These are phyloP conservation scores for Magnusiomyces suaveolens DNA, from an alignment of 1,139 yeast species.

Conservation along the genomic window DNA sequence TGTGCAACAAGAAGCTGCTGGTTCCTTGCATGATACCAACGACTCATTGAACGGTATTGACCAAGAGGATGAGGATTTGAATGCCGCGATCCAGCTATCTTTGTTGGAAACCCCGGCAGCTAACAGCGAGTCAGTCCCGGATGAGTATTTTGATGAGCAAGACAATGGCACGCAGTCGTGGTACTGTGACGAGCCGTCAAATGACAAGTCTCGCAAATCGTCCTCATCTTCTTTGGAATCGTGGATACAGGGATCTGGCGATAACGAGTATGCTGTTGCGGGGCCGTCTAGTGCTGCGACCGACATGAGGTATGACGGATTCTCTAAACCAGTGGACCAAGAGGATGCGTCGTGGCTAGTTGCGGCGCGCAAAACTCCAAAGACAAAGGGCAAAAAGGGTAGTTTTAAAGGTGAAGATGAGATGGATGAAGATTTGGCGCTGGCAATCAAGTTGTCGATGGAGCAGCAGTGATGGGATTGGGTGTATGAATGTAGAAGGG, in stretches of 20 bases:
- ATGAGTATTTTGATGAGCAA: not conserved
- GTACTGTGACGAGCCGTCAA: not conserved
- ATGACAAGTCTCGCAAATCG: not conserved
- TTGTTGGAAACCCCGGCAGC: slow-evolving; percentile 9
- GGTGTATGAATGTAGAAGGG: slow-evolving; percentile 20
- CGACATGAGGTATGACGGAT: not conserved
- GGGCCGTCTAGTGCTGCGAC: too few species aligned
- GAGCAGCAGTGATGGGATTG: slow-evolving; percentile 5
- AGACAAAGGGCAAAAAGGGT: not conserved
- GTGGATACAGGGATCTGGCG: not conserved
- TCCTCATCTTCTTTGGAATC: not conserved
- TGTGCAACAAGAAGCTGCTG: not conserved
- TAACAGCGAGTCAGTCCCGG: not conserved
- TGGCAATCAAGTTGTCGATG: slow-evolving; percentile 18
- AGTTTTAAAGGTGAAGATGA: slow-evolving; percentile 7
- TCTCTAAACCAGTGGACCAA: not conserved
- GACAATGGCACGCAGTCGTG: not conserved
- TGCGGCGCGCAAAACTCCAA: not conserved
- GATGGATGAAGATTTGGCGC: slow-evolving; percentile 5
- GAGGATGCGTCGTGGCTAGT: not conserved
- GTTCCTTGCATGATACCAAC: slow-evolving; percentile 12
- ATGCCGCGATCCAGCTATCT: slow-evolving; percentile 22
- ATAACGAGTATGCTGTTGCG: too few species aligned
- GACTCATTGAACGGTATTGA: slow-evolving; percentile 19
- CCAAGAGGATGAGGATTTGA: slow-evolving; percentile 22